Evolutionary conservation across 2,329 filamentous ascomycete species (phyloP).

Genomic region (Microdochium trichocladiopsis): DNA sequence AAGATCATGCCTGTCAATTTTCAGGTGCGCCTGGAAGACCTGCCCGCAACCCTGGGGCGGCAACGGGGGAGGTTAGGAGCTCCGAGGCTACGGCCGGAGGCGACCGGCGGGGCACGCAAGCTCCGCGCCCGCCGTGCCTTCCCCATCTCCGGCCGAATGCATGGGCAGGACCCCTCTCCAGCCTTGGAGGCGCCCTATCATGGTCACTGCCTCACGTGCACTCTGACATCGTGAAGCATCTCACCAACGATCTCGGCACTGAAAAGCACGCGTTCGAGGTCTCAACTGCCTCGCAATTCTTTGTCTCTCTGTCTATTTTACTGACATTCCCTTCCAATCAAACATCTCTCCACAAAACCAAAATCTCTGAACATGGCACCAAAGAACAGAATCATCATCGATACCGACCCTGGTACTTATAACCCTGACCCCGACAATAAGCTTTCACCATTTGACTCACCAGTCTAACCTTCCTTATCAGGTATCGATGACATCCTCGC

Average conservation of each 20-base stretch:
- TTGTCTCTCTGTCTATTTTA: too few species aligned
- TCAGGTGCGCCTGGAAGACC: too few species aligned
- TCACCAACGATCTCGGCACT: too few species aligned
- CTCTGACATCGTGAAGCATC: too few species aligned
- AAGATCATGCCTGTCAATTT: too few species aligned
- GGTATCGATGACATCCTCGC: constrained; percentile 90
- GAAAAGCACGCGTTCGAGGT: too few species aligned
- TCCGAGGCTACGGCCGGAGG: not conserved
- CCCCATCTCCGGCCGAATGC: not conserved
- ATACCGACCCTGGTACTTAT: constrained; percentile 75
- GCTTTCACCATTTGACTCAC: not conserved
- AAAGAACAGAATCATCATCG: constrained; percentile 79
- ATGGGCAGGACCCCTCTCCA: not conserved
- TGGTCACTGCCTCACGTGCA: not conserved
- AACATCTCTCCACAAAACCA: too few species aligned
- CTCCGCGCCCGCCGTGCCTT: not conserved
- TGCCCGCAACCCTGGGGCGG: too few species aligned
- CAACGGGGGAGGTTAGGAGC: too few species aligned
- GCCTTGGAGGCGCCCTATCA: not conserved
- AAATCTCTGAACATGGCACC: constrained; percentile 49
- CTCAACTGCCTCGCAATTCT: too few species aligned
- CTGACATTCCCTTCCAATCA: too few species aligned
- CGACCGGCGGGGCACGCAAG: not conserved
- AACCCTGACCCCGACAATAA: not conserved
- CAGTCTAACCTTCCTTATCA: constrained; percentile 16